These are phyloP conservation scores for Monosporozyma unispora DNA, from an alignment of 805 yeast genomes.

Conservation along the genomic window DNA sequence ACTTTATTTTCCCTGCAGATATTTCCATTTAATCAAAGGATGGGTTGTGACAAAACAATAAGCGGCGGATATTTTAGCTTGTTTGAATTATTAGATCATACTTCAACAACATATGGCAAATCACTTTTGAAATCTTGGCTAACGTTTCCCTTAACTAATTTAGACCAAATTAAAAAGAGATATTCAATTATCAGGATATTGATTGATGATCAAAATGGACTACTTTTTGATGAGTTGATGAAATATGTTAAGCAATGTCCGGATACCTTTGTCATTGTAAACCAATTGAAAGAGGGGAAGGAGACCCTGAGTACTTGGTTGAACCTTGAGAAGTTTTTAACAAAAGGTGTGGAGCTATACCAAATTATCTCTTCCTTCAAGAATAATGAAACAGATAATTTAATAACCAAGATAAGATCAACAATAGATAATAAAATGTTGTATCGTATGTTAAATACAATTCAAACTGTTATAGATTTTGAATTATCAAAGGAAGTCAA, in stretches of 20 bases:
- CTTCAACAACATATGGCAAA: conserved; percentile 27
- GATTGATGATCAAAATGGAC: conserved; percentile 13
- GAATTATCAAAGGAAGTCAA: conserved; percentile 28
- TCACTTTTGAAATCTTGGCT: conserved; percentile 30
- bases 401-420: conserved; percentile 11
- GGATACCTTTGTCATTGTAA: conserved; percentile 22
- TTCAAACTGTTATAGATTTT: conserved; percentile 31
- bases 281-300: conserved; percentile 22
- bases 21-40: conserved; percentile 11
- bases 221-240: conserved; percentile 16
- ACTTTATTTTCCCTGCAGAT: conserved; percentile 20
- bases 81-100: conserved; percentile 13
- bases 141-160: conserved; percentile 28
- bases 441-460: conserved; percentile 8
- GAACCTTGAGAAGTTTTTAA: conserved; percentile 19
- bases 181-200: conserved; percentile 24
- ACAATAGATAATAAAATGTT: conserved; percentile 8
- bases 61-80: conserved; percentile 15
- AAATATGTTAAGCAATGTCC: conserved; percentile 20
- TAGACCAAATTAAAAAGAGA: conserved; percentile 24
- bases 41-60: conserved; percentile 10
- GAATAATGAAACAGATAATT: conserved; percentile 1
- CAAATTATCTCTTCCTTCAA: conserved; percentile 8
- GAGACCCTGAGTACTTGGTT: conserved; percentile 26
- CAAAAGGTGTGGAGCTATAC: conserved; percentile 12